These are phyloP conservation scores for Geotrichum restrictum DNA, from an alignment of 1,139 yeast species.

Conservation along the genomic window DNA sequence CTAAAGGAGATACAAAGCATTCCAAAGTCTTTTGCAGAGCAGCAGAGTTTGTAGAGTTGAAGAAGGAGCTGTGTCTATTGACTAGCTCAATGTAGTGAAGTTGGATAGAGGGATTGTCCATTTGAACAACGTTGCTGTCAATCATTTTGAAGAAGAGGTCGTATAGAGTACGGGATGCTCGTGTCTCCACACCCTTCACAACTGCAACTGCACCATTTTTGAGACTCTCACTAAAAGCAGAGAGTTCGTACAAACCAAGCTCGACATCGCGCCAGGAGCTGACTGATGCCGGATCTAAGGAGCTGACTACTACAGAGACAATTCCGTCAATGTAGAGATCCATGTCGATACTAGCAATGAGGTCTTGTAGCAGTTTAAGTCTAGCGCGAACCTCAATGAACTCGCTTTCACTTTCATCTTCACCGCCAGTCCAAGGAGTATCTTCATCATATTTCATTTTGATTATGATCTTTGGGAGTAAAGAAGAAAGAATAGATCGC, in stretches of 20 bases:
- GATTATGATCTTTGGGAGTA: slow-evolving; percentile 64
- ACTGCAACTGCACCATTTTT: slow-evolving; percentile 67
- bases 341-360: slow-evolving; percentile 72
- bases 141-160: slow-evolving; percentile 64
- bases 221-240: slow-evolving; percentile 73
- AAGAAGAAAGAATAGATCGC: slow-evolving; percentile 52
- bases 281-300: slow-evolving; percentile 39
- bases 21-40: slow-evolving; percentile 64
- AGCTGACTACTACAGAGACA: slow-evolving; percentile 60
- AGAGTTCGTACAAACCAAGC: slow-evolving; percentile 77
- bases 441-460: slow-evolving; percentile 79
- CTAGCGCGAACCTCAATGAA: slow-evolving; percentile 73
- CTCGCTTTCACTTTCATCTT: slow-evolving; percentile 64
- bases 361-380: slow-evolving; percentile 77
- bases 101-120: slow-evolving; percentile 72
- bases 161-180: slow-evolving; percentile 30
- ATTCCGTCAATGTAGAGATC: slow-evolving; percentile 68
- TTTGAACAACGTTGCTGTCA: slow-evolving; percentile 48
- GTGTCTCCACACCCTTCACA: slow-evolving; percentile 50
- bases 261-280: slow-evolving; percentile 72
- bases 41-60: slow-evolving; percentile 48
- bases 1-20: slow-evolving; percentile 73
- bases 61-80: slow-evolving; percentile 69
- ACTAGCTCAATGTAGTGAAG: slow-evolving; percentile 77
- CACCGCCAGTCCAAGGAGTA: slow-evolving; percentile 47